Conservation (phyloP, 1,284 basidiomycete species). For the Rhodotorula sp. region DNA sequence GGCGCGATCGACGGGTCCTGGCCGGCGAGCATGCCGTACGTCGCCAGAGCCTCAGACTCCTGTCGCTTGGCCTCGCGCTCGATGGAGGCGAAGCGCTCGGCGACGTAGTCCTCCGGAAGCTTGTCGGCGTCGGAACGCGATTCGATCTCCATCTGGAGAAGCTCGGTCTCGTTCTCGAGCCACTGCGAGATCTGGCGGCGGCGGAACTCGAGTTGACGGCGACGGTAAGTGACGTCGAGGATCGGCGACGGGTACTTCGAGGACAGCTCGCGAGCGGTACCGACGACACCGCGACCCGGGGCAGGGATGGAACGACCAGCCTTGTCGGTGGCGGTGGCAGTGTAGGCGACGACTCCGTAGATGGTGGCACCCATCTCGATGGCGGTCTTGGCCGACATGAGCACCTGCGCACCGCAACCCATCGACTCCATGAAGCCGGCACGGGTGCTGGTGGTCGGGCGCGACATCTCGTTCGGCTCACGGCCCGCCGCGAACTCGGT, state of each 20-base stretch:
- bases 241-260: conserved; percentile 66
- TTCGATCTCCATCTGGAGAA: conserved; percentile 74
- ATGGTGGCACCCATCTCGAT: conserved; percentile 90
- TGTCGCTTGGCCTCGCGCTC: conserved; percentile 85
- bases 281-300: conserved; percentile 75
- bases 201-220: conserved; percentile 88
- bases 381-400: conserved; percentile 95
- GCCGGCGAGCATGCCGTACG: conserved; percentile 87
- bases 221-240: conserved; percentile 79
- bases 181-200: conserved; percentile 89
- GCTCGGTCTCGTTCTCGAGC: conserved; percentile 80
- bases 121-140: conserved; percentile 50
- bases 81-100: conserved; percentile 73
- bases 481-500: conserved; percentile 98
- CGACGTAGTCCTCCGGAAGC: conserved; percentile 56
- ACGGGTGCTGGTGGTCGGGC: conserved; percentile 92
- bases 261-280: conserved; percentile 73
- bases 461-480: conserved; percentile 97
- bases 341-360: conserved; percentile 79
- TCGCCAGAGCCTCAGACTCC: conserved; percentile 82
- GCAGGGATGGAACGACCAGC: conserved; percentile 51
- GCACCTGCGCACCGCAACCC: conserved; percentile 91
- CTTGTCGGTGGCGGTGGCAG: conserved; percentile 76
- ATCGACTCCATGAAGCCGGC: conserved; percentile 88
- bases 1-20: conserved; percentile 79